Evolutionary conservation across 257 asterid species (phyloP).

Genomic region (Solanum ossicruentum): DNA sequence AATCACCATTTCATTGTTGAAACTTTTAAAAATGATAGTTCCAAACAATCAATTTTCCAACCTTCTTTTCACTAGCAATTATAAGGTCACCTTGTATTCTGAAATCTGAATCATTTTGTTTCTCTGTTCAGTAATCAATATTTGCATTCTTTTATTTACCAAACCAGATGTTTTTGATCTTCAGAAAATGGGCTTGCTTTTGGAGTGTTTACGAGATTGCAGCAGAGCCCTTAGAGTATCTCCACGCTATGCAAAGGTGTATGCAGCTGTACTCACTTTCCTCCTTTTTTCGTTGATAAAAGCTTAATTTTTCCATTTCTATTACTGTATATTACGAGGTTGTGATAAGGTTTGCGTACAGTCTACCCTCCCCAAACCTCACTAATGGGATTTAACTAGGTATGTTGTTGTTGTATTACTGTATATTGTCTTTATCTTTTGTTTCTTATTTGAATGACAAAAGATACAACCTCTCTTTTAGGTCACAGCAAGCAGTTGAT

Average conservation of each 20-base stretch:
- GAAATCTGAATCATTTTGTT: neutral
- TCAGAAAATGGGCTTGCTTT: conserved; percentile 67
- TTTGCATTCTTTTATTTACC: neutral
- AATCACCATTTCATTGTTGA: neutral
- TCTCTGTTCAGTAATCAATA: neutral
- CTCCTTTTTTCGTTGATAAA: neutral
- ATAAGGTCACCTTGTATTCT: neutral
- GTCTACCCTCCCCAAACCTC: too few species aligned
- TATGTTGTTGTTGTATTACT: neutral
- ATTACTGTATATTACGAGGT: neutral
- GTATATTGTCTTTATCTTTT: neutral
- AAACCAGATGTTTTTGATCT: neutral
- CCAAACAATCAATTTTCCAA: neutral
- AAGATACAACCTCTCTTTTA: neutral
- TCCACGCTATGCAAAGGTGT: conserved; percentile 76
- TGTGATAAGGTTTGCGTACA: too few species aligned
- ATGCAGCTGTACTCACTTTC: neutral
- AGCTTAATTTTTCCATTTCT: neutral
- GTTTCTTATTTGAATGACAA: neutral
- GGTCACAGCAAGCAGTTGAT: neutral
- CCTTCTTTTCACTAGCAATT: neutral
- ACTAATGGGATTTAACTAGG: too few species aligned
- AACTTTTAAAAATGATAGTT: neutral
- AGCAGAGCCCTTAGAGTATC: conserved; percentile 43
- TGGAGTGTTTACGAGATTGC: conserved; percentile 70